These are phyloP conservation scores for Lasiosphaeriaceae sp. DNA, from an alignment of 495 filamentous ascomycete species.

Conservation along the genomic window DNA sequence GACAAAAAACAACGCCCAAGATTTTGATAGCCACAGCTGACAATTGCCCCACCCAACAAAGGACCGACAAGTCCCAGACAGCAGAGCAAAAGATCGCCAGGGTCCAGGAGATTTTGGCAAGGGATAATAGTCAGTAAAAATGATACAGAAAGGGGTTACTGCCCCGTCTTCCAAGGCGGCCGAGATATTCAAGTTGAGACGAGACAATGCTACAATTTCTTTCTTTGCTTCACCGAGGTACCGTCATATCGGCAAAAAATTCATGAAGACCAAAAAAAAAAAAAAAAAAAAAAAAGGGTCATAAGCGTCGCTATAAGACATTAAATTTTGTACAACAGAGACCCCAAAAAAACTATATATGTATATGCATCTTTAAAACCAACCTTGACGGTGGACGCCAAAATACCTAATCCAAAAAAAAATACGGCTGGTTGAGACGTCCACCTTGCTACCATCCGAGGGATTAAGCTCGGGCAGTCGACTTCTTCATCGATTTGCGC, in stretches of 20 bases:
- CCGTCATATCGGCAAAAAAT: no score
- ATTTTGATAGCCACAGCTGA: not conserved
- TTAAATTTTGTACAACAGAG: no score
- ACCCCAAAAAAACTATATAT: no score
- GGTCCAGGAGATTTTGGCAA: slow-evolving; percentile 38
- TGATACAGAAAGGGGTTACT: not conserved
- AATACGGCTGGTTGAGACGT: no score
- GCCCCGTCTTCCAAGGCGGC: not conserved
- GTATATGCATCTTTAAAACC: no score
- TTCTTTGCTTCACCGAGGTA: no score
- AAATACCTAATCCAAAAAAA: no score
- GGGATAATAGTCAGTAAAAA: slow-evolving; percentile 5
- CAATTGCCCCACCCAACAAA: slow-evolving; percentile 7
- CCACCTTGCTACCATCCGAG: no score
- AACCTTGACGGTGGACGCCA: no score
- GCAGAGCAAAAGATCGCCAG: slow-evolving; percentile 45
- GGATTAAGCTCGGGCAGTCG: slow-evolving; percentile 47
- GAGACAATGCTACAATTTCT: not conserved
- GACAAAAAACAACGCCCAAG: not conserved
- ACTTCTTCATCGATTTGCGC: slow-evolving; percentile 68
- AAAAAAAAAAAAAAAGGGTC: no score
- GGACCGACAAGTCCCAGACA: slow-evolving; percentile 48
- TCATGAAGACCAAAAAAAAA: no score
- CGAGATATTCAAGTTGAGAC: not conserved
- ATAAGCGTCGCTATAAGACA: no score